Conservation (phyloP, 2,329 filamentous ascomycete species). For the Endoconidiophora polonica region DNA sequence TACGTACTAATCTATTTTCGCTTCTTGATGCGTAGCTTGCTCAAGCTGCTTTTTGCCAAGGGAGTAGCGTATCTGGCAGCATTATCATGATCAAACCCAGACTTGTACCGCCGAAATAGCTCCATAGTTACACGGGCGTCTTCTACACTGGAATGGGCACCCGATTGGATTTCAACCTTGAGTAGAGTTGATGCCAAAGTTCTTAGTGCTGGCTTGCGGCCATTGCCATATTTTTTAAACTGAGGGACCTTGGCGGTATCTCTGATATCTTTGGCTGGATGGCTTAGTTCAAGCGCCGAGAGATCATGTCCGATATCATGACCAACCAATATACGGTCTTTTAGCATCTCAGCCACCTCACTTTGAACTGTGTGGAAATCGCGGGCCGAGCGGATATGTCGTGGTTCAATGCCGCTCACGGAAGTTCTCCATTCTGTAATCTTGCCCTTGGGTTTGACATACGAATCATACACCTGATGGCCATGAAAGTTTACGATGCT, state of each 20-base stretch:
- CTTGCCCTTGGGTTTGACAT: slow-evolving; percentile 57
- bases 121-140: slow-evolving; percentile 86
- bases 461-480: slow-evolving; percentile 84
- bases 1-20: not conserved
- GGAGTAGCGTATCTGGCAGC: slow-evolving; percentile 38
- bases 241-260: slow-evolving; percentile 67
- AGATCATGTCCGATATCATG: slow-evolving; percentile 73
- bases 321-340: slow-evolving; percentile 59
- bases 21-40: too few species aligned
- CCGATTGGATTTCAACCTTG: slow-evolving; percentile 44
- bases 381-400: slow-evolving; percentile 53
- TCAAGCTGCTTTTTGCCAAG: too few species aligned
- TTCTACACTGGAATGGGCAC: slow-evolving; percentile 49
- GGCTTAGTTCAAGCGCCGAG: slow-evolving; percentile 57
- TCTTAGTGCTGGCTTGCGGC: slow-evolving; percentile 51
- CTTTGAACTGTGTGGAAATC: slow-evolving; percentile 62
- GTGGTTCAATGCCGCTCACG: slow-evolving; percentile 65
- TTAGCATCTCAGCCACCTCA: slow-evolving; percentile 51
- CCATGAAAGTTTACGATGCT: slow-evolving; percentile 91
- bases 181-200: slow-evolving; percentile 40
- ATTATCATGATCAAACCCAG: slow-evolving; percentile 70
- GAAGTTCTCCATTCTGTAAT: slow-evolving; percentile 84
- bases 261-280: slow-evolving; percentile 61
- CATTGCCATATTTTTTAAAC: slow-evolving; percentile 53
- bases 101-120: slow-evolving; percentile 68